Conservation (phyloP, 1,284 basidiomycete species). For the Ganoderma lucidum region DNA sequence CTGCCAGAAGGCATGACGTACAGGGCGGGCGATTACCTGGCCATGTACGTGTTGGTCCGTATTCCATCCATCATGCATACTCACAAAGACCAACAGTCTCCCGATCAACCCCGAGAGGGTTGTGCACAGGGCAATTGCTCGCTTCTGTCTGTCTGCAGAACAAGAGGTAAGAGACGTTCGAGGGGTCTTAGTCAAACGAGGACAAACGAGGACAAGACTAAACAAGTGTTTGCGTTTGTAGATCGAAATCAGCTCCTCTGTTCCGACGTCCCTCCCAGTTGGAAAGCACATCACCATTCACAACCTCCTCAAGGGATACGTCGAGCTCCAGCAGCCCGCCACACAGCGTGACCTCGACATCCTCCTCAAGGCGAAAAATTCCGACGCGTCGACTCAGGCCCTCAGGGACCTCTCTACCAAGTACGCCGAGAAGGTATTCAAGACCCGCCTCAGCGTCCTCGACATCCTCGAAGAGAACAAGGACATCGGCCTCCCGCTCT, state of each 20-base stretch:
- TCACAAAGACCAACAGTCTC: constrained; percentile 39
- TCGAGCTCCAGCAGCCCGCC: constrained; percentile 57
- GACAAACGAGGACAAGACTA: too few species aligned
- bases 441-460: constrained; percentile 51
- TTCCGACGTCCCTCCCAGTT: constrained; percentile 53
- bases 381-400: constrained; percentile 25
- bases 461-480: constrained; percentile 53
- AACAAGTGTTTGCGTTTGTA: constrained; percentile 20
- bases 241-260: constrained; percentile 48
- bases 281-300: constrained; percentile 47
- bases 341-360: constrained; percentile 49
- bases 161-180: constrained; percentile 43
- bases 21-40: constrained; percentile 55
- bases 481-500: constrained; percentile 48
- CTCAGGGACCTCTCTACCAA: constrained; percentile 40
- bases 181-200: neutral
- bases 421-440: constrained; percentile 48
- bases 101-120: constrained; percentile 51
- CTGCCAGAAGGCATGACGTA: constrained; percentile 49
- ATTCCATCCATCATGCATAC: neutral
- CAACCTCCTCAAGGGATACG: constrained; percentile 52
- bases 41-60: constrained; percentile 44
- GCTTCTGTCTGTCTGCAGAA: constrained; percentile 50
- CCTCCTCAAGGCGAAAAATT: constrained; percentile 33
- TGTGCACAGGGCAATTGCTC: constrained; percentile 49